A percentile compares a stretch with the other conserved stretches of the same genome.
These are phyloP conservation scores for Cystobasidiopsis lactophilus DNA, from an alignment of 768 basidiomycete species.

Conservation along the genomic window DNA sequence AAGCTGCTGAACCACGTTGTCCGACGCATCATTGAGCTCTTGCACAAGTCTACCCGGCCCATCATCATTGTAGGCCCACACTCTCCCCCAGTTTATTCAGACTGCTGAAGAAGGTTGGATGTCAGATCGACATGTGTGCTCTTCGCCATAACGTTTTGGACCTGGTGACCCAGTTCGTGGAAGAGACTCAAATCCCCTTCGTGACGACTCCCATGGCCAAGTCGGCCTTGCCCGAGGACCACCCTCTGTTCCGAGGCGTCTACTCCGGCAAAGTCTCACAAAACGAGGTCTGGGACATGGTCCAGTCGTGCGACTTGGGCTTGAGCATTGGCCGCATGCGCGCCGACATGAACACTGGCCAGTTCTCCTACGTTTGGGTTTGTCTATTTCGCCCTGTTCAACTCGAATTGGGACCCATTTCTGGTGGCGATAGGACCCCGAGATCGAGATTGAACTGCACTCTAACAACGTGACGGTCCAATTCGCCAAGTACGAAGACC, in stretches of 20 bases:
- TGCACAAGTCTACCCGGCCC: too few species aligned
- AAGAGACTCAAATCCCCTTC: conserved; percentile 46
- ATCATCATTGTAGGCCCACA: too few species aligned
- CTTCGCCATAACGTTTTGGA: conserved; percentile 41
- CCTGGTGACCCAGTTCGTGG: conserved; percentile 40
- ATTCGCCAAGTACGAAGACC: neutral
- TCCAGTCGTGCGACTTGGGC: conserved; percentile 51
- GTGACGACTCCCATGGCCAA: conserved; percentile 70
- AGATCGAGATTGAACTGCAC: conserved; percentile 36
- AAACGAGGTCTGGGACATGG: conserved; percentile 36
- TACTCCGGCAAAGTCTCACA: conserved; percentile 49
- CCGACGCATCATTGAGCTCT: too few species aligned
- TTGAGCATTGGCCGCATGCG: conserved; percentile 37
- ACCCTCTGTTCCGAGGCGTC: conserved; percentile 35
- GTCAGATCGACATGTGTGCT: conserved; percentile 49
- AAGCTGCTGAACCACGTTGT: too few species aligned
- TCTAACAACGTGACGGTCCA: neutral
- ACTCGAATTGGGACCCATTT: too few species aligned
- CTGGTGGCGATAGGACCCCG: too few species aligned
- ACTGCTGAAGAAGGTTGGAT: neutral
- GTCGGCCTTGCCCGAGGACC: conserved; percentile 41
- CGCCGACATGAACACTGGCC: too few species aligned
- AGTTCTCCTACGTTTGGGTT: too few species aligned
- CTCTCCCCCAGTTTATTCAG: neutral
- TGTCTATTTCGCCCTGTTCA: too few species aligned